These are phyloP conservation scores for Citeromyces hawaiiensis DNA, from an alignment of 1,139 yeast species.

Conservation along the genomic window DNA sequence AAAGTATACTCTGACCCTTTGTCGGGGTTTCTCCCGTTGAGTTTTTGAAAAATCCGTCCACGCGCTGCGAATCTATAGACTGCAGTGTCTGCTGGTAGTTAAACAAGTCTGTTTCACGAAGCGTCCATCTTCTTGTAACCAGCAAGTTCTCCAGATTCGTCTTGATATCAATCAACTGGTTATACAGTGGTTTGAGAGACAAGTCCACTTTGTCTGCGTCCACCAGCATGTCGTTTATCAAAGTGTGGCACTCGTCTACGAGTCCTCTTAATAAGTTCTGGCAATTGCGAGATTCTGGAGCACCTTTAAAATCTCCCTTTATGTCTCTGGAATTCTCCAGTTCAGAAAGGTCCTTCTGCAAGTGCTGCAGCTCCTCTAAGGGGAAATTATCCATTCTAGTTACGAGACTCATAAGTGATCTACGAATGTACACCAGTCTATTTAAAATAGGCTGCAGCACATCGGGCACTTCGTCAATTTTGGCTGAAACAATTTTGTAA, in stretches of 20 bases:
- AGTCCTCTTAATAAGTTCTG: conserved; percentile 61
- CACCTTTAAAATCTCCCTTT: conserved; percentile 27
- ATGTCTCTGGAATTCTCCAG: conserved; percentile 28
- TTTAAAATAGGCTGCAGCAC: conserved; percentile 38
- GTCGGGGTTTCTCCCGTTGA: conserved; percentile 15
- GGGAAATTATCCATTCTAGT: conserved; percentile 4
- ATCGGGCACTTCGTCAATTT: conserved; percentile 42
- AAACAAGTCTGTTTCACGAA: conserved; percentile 88
- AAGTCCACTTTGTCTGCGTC: conserved; percentile 31
- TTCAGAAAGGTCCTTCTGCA: conserved; percentile 21
- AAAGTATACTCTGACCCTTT: conserved; percentile 51
- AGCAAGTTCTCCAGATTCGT: conserved; percentile 66
- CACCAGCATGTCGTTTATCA: conserved; percentile 56
- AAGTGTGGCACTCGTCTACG: conserved; percentile 69
- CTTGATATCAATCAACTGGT: conserved; percentile 48
- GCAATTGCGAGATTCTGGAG: conserved; percentile 19
- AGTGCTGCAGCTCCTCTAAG: conserved; percentile 2
- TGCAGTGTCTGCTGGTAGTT: conserved; percentile 63
- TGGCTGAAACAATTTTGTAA: conserved; percentile 35
- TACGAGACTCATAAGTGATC: conserved; percentile 25
- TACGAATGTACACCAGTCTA: conserved; percentile 36
- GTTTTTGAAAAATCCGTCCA: conserved; percentile 38
- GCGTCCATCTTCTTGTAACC: conserved; percentile 91
- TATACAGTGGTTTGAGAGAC: conserved; percentile 33
- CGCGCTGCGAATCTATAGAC: conserved; percentile 58